A percentile compares a stretch with the other conserved stretches of the same genome.
These are phyloP conservation scores for Chamaecrista fasciculata DNA, from an alignment of 306 rosid genomes.

Conservation along the genomic window DNA sequence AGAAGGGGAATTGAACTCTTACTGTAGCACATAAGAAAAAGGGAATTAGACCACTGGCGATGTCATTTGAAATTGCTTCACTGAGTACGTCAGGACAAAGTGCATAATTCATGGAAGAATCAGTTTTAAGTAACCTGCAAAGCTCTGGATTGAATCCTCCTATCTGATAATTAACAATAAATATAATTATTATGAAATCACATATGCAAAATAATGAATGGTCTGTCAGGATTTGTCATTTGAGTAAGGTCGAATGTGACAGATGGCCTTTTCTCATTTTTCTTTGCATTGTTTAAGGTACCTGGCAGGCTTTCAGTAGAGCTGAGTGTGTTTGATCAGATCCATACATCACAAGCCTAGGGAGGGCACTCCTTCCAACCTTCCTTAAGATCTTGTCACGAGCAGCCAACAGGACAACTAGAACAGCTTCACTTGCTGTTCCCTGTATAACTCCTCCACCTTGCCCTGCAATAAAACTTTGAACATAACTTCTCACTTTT, in stretches of 20 bases:
- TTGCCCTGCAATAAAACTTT: slow-evolving; percentile 53
- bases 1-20: slow-evolving; percentile 35
- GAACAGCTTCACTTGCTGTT: slow-evolving; percentile 92
- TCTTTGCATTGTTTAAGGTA: slow-evolving; percentile 27
- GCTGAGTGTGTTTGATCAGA: slow-evolving; percentile 90
- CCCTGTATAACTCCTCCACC: slow-evolving; percentile 99
- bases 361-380: slow-evolving; percentile 56
- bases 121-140: slow-evolving; percentile 71
- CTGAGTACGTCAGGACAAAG: slow-evolving; percentile 64
- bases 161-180: slow-evolving; percentile 53
- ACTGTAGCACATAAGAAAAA: slow-evolving; percentile 92
- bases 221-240: neutral
- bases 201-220: slow-evolving; percentile 12
- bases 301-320: slow-evolving; percentile 90
- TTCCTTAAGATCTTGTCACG: slow-evolving; percentile 65
- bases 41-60: slow-evolving; percentile 66
- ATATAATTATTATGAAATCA: slow-evolving; percentile 17
- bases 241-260: neutral
- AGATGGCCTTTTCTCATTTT: slow-evolving; percentile 20
- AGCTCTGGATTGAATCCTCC: slow-evolving; percentile 80
- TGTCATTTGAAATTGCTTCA: slow-evolving; percentile 68
- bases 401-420: slow-evolving; percentile 92
- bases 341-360: slow-evolving; percentile 79
- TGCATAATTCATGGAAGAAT: slow-evolving; percentile 67
- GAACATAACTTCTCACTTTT: slow-evolving; percentile 24